Evolutionary conservation across 2,329 filamentous ascomycete species (phyloP).

Genomic region (Fusarium oxysporum): DNA sequence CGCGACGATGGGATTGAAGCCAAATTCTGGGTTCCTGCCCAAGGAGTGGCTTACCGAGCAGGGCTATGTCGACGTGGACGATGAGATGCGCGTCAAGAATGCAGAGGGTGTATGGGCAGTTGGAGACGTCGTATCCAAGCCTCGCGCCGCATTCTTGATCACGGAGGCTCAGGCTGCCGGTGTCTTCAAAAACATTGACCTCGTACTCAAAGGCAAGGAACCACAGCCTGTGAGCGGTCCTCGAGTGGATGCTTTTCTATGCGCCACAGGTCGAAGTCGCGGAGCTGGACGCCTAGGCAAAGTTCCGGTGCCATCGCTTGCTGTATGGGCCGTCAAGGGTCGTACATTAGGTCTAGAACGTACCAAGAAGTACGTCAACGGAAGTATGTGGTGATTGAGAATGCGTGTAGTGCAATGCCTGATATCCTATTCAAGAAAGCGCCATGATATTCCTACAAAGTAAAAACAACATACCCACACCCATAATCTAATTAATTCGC

Average conservation of each 20-base stretch:
- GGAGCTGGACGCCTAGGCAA: slow-evolving; percentile 62
- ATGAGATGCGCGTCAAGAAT: slow-evolving; percentile 60
- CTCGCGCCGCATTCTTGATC: slow-evolving; percentile 68
- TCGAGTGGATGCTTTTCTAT: slow-evolving; percentile 61
- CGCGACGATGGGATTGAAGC: slow-evolving; percentile 64
- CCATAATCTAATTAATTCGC: slow-evolving; percentile 39
- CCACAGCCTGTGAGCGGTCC: slow-evolving; percentile 59
- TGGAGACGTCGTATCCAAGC: slow-evolving; percentile 64
- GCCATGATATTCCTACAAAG: slow-evolving; percentile 45
- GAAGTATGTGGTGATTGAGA: slow-evolving; percentile 54
- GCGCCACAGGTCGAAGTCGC: slow-evolving; percentile 61
- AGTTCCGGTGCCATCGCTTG: slow-evolving; percentile 62
- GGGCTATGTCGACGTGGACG: slow-evolving; percentile 62
- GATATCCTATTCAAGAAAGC: slow-evolving; percentile 44
- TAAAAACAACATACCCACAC: slow-evolving; percentile 32
- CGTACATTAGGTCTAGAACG: slow-evolving; percentile 61
- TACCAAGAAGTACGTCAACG: slow-evolving; percentile 60
- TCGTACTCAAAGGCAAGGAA: slow-evolving; percentile 57
- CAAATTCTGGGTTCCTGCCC: slow-evolving; percentile 67
- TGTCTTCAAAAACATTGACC: slow-evolving; percentile 66
- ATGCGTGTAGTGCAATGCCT: slow-evolving; percentile 34
- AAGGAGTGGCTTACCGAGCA: slow-evolving; percentile 56
- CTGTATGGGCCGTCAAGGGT: slow-evolving; percentile 64
- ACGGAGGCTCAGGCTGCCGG: slow-evolving; percentile 68
- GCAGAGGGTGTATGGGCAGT: slow-evolving; percentile 63